Evolutionary conservation across 2,329 filamentous ascomycete genomes (phyloP).

Genomic region (Colletotrichum sp.): DNA sequence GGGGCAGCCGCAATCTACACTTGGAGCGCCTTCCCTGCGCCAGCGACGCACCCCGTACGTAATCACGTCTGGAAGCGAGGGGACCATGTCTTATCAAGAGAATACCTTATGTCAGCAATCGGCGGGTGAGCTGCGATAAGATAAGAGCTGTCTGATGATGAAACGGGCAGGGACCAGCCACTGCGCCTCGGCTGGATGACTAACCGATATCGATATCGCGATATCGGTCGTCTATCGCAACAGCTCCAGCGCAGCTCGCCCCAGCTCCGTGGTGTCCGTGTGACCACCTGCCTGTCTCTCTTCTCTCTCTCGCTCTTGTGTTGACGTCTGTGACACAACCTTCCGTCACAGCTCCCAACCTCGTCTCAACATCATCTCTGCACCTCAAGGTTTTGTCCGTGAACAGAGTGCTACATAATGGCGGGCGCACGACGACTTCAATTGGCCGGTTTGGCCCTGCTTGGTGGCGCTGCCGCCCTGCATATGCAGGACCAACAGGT

Average conservation of each 20-base stretch:
- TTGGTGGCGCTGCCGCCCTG: conserved; percentile 12
- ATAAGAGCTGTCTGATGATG: neutral
- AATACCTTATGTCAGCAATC: neutral
- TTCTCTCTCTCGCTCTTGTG: neutral
- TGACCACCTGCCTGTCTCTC: neutral
- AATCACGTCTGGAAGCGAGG: neutral
- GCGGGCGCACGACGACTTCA: conserved; percentile 4
- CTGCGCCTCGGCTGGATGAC: conserved; percentile 10
- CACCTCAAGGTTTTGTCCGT: neutral
- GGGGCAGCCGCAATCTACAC: conserved; percentile 4
- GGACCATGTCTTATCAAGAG: conserved; percentile 2
- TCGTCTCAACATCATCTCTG: conserved; percentile 13
- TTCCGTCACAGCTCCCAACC: neutral
- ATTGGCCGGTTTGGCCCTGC: conserved; percentile 7
- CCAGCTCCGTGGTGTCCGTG: neutral
- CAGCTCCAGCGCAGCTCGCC: neutral
- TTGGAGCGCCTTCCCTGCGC: neutral
- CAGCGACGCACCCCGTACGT: neutral
- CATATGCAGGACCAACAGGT: conserved; percentile 10
- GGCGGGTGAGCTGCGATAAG: neutral
- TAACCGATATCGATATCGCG: conserved; percentile 11
- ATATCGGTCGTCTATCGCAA: conserved; percentile 20
- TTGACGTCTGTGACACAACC: conserved; percentile 9
- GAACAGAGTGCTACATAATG: neutral
- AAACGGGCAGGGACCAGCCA: neutral